Base-by-base conservation (phyloP, 441 rosid species). In the Dalechampia spathulata region DNA sequence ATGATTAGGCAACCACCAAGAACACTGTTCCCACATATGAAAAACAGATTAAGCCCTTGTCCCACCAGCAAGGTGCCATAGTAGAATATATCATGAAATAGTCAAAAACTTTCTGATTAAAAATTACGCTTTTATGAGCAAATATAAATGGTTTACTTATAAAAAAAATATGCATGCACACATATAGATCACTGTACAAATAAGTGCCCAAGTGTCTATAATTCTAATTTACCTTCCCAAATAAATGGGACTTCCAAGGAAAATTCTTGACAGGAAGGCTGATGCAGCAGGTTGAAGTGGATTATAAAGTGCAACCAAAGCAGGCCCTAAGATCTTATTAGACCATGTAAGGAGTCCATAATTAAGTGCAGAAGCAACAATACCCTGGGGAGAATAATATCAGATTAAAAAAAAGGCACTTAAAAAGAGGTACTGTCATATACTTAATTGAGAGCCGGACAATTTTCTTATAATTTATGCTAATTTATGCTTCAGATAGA, bases 201-300 rank as follows among this genome's bases (percentile, higher is more conserved):
- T n/a, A n/a, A n/a, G n/a, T n/a, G n/a, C n/a, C n/a, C n/a, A n/a
- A n/a, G n/a, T n/a, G n/a, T n/a, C n/a, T n/a, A n/a, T n/a, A n/a
- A n/a, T n/a, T n/a, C n/a, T n/a, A n/a, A n/a, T 41, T 16, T 41
- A 93, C 99, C 99, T 93, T 83, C 97, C 99, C 72, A 90, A 66
- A 72, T 85, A 90, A 48, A 93, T 75, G 22, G 96, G 81, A 62
- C 95, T 93, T 48, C 96, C 97, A 21, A 90, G 95, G 76, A 93
- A 93, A 65, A 85, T 58, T 75, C 80, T 83, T 23, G 97, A 90
- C 23, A 93, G 77, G 47, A 85, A 71, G 49, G 97, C 83, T 49
- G 99, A 90, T 20, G 96, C 85, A 25, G 87, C 93, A 7, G 97
- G 97, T 72, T 93, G 99, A 62, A 93, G 96, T 57, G 99, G 99